Evolutionary conservation across 768 basidiomycete genomes (phyloP), one percentile per base, ranked within the genome.

Genomic region (Collybiopsis luxurians): DNA sequence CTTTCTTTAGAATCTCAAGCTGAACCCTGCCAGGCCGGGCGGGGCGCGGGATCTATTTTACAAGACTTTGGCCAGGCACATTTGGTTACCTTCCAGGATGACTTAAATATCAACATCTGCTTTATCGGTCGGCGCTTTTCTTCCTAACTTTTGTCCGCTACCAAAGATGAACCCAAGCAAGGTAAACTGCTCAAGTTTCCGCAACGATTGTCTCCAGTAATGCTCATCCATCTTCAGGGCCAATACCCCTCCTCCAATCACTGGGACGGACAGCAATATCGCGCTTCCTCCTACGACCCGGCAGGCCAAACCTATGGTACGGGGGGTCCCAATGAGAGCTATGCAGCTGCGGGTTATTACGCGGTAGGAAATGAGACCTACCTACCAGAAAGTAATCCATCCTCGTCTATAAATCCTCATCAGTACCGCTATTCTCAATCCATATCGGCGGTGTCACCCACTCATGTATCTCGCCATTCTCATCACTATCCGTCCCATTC

Each of bases 231-330:
- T 61, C 55, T 60, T 67, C 72, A 78, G 64, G 69, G 69, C 62
- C 45, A 53, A 28, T 68, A 71, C 62, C 61, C 74, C 52, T 38
- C 50, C 12, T 59, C 71, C 44, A 60, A 57, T 45, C 71, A 77
- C 42, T 79, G 77, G 75, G 71, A 62, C 59, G 59, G 66, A 43
- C 71, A 73, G 49, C 71, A 72, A 56, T 72, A 73, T 61, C 63
- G 68, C 65, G 53, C 57, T 62, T 58, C 45, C 62, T 15, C 55
- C 65, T 42, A 60, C 65, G 24, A 66, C 46, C 50, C 66, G 60
- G 40, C 53, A 27, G 49, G 67, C 58, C 61, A 71, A 31, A 59
- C 52, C 38, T 66, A 61, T 53, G 57, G 55, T 19, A 56, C 61
- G 38, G 47, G 60, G 57, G 67, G 36, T 23, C 40, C 53, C 26